These are phyloP conservation scores for Tillandsia fasciculata DNA, from an alignment of 176 grass and related monocot species.

Conservation along the genomic window DNA sequence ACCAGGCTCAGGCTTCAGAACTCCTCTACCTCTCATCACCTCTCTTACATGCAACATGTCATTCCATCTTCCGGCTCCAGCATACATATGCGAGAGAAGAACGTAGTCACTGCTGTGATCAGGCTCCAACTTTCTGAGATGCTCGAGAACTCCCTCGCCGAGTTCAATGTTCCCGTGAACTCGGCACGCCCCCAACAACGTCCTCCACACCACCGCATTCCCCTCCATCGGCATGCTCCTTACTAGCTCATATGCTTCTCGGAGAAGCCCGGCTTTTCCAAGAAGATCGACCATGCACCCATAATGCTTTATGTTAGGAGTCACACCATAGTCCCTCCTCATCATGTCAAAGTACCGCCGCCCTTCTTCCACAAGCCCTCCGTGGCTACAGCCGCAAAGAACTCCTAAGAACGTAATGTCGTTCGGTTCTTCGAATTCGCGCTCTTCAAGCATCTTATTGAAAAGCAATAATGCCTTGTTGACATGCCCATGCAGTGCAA, in stretches of 20 bases:
- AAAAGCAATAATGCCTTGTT: slow-evolving; percentile 12
- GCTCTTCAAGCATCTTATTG: slow-evolving; percentile 5
- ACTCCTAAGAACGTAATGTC: slow-evolving; percentile 21
- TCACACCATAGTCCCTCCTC: slow-evolving; percentile 12
- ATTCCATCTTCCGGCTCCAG: slow-evolving; percentile 10
- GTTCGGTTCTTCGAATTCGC: slow-evolving; percentile 3
- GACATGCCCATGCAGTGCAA: slow-evolving; percentile 18
- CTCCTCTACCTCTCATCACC: slow-evolving; percentile 11
- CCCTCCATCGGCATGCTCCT: slow-evolving; percentile 16
- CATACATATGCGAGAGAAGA: slow-evolving; percentile 19
- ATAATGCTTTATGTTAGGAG: slow-evolving; percentile 16
- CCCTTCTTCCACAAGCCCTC: slow-evolving; percentile 16
- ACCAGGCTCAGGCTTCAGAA: slow-evolving; percentile 19
- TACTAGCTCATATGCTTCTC: slow-evolving; percentile 15
- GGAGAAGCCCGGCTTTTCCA: slow-evolving; percentile 8
- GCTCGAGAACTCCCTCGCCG: slow-evolving; percentile 5
- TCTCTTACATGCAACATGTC: slow-evolving; percentile 18
- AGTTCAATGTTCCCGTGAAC: slow-evolving; percentile 17
- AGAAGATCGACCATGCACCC: slow-evolving; percentile 20
- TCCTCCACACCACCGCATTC: slow-evolving; percentile 25
- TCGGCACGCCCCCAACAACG: slow-evolving; percentile 11
- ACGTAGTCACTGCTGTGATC: slow-evolving; percentile 23
- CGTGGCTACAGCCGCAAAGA: slow-evolving; percentile 20
- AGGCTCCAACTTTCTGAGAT: slow-evolving; percentile 13
- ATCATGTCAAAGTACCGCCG: slow-evolving; percentile 11